These are phyloP conservation scores for Rhizoclosmatium sp. DNA, from an alignment of 192 early-diverging fungal genomes.

Conservation along the genomic window DNA sequence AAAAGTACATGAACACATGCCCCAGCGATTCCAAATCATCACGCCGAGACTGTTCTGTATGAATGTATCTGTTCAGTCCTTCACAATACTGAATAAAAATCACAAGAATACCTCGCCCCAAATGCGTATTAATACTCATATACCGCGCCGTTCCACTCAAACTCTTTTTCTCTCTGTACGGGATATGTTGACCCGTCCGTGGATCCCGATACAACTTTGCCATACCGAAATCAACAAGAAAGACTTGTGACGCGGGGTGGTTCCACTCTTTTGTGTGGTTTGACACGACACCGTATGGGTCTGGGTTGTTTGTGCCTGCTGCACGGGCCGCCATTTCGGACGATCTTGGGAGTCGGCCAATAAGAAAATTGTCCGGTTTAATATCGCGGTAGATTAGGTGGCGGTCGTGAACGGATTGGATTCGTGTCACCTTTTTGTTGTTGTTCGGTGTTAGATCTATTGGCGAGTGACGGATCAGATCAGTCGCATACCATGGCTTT, in stretches of 20 bases:
- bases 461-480: not conserved
- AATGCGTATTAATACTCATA: conserved; percentile 95
- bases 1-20: conserved; percentile 98
- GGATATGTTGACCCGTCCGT: conserved; percentile 85
- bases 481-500: conserved; percentile 86
- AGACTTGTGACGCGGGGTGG: conserved; percentile 83
- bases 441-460: not conserved
- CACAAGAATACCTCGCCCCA: conserved; percentile 77
- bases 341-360: conserved; percentile 61
- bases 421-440: conserved; percentile 70
- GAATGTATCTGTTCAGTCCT: not conserved
- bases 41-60: conserved; percentile 92
- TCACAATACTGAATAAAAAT: conserved; percentile 9
- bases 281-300: conserved; percentile 52
- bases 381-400: conserved; percentile 84
- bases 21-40: conserved; percentile 98
- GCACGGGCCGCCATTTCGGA: conserved; percentile 38
- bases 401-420: conserved; percentile 84
- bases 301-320: conserved; percentile 21
- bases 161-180: conserved; percentile 93
- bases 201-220: conserved; percentile 89
- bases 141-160: conserved; percentile 92
- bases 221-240: conserved; percentile 92
- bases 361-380: conserved; percentile 91
- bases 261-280: conserved; percentile 66